Conservation (phyloP, 352 stramenopile species). For the Globisporangium uncinulatum region DNA sequence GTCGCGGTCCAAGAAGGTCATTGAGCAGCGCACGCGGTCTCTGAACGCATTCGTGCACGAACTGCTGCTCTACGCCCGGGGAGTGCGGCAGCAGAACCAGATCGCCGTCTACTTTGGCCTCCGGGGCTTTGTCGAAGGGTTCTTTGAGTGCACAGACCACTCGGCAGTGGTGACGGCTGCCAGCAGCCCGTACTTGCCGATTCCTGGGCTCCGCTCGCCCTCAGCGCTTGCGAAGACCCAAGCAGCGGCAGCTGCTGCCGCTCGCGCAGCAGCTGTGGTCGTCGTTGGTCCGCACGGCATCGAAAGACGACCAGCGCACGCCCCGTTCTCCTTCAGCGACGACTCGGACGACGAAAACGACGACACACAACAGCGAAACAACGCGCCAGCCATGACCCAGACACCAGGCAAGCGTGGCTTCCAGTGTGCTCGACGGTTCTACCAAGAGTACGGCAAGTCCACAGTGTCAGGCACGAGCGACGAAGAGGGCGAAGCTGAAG, state of each 20-base stretch:
- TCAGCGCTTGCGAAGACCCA: constrained; percentile 6
- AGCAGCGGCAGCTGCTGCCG: constrained; percentile 6
- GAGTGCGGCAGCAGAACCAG: constrained; percentile 49
- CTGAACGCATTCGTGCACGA: constrained; percentile 62
- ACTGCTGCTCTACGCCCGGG: constrained; percentile 41
- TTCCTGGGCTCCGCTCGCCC: constrained; percentile 7
- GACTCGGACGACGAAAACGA: constrained; percentile 3
- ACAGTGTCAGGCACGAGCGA: constrained; percentile 21
- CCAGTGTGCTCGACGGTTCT: constrained; percentile 29
- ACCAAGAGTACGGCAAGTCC: constrained; percentile 26
- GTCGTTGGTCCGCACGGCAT: neutral
- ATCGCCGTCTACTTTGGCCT: constrained; percentile 74
- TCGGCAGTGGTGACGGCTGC: neutral
- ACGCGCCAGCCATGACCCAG: neutral
- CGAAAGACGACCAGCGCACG: neutral
- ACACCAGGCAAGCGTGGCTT: constrained; percentile 24
- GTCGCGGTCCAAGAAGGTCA: constrained; percentile 61
- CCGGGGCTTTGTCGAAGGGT: constrained; percentile 59
- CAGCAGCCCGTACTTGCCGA: constrained; percentile 1
- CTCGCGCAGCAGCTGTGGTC: constrained; percentile 5
- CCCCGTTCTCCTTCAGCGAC: neutral
- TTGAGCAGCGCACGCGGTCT: constrained; percentile 51
- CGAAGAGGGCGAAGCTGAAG: constrained; percentile 32
- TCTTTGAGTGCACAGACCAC: constrained; percentile 49
- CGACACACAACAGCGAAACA: constrained; percentile 4